These are phyloP conservation scores for Cladosporium sp. DNA, from an alignment of 2,329 filamentous ascomycete genomes.

Conservation along the genomic window DNA sequence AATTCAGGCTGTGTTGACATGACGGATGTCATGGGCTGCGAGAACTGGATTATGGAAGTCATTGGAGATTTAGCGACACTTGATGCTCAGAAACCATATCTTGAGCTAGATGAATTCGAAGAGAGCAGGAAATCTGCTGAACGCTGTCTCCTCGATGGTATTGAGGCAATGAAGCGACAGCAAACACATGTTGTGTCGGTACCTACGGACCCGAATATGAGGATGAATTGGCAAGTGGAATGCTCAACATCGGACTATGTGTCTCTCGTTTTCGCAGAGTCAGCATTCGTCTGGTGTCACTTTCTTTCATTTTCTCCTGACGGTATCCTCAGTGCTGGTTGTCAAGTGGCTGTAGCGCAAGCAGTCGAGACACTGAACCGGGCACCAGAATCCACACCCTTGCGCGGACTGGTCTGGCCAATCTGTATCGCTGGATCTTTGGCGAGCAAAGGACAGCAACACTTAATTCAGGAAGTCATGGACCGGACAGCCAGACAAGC, in stretches of 20 bases:
- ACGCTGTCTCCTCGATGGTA: not conserved
- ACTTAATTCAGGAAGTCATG: not conserved
- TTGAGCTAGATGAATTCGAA: not conserved
- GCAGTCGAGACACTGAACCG: not conserved
- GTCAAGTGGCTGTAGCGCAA: not conserved
- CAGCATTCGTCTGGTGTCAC: not conserved
- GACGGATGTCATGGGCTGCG: not conserved
- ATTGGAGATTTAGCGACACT: not conserved
- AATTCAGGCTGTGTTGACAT: not conserved
- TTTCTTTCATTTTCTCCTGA: not conserved
- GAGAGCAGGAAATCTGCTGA: not conserved
- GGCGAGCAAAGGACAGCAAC: not conserved
- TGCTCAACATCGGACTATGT: not conserved
- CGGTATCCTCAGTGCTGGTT: not conserved
- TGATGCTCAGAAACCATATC: not conserved
- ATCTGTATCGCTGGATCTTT: not conserved
- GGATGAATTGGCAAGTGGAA: not conserved
- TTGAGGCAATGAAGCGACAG: not conserved
- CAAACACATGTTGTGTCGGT: not conserved
- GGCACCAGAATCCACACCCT: not conserved
- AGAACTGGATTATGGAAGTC: not conserved
- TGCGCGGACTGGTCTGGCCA: conserved; percentile 1
- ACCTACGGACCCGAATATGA: not conserved
- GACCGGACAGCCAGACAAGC: not conserved
- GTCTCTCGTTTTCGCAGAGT: not conserved